phyloP scores from a whole-genome alignment of 805 yeast genomes.

The Hemisphaericaspora nanyangensis region DNA sequence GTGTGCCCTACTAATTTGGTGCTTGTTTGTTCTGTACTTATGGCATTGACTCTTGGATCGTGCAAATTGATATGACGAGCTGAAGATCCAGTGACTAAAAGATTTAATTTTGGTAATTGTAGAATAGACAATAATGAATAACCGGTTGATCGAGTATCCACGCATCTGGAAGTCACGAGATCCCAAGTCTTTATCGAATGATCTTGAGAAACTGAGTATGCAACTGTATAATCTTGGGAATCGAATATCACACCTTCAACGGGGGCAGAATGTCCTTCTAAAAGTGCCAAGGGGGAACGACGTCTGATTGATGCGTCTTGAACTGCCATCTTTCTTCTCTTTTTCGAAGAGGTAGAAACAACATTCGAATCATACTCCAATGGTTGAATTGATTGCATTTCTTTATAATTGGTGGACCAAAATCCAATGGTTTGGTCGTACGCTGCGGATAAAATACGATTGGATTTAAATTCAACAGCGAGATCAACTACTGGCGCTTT shows the following conservation, averaged over 20 bases:
- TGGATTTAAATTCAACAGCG: conserved; percentile 51
- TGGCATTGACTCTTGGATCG: conserved; percentile 76
- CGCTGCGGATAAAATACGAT: conserved; percentile 77
- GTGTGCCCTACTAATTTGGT: conserved; percentile 80
- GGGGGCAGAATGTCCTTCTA: conserved; percentile 82
- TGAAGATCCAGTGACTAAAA: conserved; percentile 90
- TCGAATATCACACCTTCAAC: conserved; percentile 85
- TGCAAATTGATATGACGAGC: conserved; percentile 95
- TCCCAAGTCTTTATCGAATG: conserved; percentile 97
- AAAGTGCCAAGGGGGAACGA: conserved; percentile 73
- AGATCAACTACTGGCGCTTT: conserved; percentile 79
- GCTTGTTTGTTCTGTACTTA: conserved; percentile 53
- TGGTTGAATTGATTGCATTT: conserved; percentile 61
- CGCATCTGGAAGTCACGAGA: conserved; percentile 76
- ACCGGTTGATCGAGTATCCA: conserved; percentile 85
- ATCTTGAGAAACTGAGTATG: conserved; percentile 92
- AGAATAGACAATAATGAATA: conserved; percentile 76
- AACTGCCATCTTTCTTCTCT: conserved; percentile 79
- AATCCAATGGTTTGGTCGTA: conserved; percentile 76
- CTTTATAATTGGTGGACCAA: conserved; percentile 87
- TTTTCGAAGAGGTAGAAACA: conserved; percentile 76
- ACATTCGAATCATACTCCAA: conserved; percentile 42
- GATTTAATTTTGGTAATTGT: conserved; percentile 60
- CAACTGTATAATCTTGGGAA: conserved; percentile 68
- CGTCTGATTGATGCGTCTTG: conserved; percentile 73